Conservation (phyloP, 768 basidiomycete species). For the Leucocoprinus sp. region DNA sequence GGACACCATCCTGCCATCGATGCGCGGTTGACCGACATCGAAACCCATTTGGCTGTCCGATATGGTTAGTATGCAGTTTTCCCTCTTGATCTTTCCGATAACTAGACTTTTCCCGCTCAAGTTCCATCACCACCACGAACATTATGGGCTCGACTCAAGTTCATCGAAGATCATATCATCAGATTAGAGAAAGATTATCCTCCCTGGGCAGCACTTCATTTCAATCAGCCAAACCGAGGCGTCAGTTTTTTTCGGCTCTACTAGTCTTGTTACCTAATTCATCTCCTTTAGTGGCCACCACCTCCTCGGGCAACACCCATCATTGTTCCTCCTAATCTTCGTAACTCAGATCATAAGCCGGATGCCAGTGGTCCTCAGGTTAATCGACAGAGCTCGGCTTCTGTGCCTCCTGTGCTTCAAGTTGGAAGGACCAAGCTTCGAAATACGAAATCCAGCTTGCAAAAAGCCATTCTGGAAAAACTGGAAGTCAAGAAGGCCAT, state of each 20-base stretch:
- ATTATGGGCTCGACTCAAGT: slow-evolving; percentile 55
- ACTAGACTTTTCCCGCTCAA: slow-evolving; percentile 20
- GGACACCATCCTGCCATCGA: slow-evolving; percentile 52
- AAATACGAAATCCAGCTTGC: slow-evolving; percentile 54
- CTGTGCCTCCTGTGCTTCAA: slow-evolving; percentile 1
- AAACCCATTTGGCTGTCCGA: slow-evolving; percentile 62
- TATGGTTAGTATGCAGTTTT: no score
- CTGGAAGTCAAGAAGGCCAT: slow-evolving; percentile 69
- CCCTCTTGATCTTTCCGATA: no score
- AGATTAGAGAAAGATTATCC: slow-evolving; percentile 76
- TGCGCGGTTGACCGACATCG: slow-evolving; percentile 58
- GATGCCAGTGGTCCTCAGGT: slow-evolving; percentile 10
- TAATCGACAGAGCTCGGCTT: background rate
- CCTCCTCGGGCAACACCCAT: slow-evolving; percentile 73
- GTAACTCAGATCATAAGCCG: slow-evolving; percentile 18
- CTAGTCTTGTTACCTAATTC: background rate
- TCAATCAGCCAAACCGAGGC: slow-evolving; percentile 75
- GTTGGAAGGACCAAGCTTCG: slow-evolving; percentile 22
- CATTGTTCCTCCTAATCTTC: slow-evolving; percentile 64
- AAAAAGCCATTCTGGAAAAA: slow-evolving; percentile 66
- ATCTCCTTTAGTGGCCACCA: slow-evolving; percentile 61
- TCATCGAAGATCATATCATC: slow-evolving; percentile 70
- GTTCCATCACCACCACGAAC: slow-evolving; percentile 66
- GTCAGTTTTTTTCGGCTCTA: slow-evolving; percentile 33
- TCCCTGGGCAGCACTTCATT: slow-evolving; percentile 84